phyloP scores from a whole-genome alignment of 495 filamentous ascomycete species.

The Xylaria castorea region DNA sequence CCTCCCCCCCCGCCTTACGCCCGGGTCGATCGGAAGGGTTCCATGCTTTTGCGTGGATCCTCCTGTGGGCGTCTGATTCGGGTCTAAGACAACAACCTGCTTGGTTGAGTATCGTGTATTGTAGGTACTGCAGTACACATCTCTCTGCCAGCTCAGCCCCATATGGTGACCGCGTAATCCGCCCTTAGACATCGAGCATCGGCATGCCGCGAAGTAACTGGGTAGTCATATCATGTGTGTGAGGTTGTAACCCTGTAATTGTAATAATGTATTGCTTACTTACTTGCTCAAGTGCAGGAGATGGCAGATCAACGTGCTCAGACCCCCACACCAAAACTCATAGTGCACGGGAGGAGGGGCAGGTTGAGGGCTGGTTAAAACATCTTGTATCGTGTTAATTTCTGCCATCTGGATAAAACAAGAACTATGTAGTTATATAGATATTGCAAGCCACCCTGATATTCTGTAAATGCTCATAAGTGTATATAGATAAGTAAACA shows the following conservation, averaged over 20 bases:
- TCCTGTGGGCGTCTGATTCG: background rate
- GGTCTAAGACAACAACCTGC: background rate
- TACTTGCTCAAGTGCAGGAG: background rate
- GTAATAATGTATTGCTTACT: constrained; percentile 14
- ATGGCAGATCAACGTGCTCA: background rate
- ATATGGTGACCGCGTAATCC: background rate
- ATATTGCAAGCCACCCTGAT: background rate
- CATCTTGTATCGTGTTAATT: constrained; percentile 6
- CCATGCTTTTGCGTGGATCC: constrained; percentile 10
- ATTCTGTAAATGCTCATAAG: constrained; percentile 19
- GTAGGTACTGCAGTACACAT: background rate
- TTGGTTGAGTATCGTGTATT: background rate
- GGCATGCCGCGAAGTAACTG: background rate
- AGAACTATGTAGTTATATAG: constrained; percentile 19
- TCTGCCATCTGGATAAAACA: constrained; percentile 3
- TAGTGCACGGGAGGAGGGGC: constrained; percentile 1
- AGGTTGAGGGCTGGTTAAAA: background rate
- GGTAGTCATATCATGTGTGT: constrained; percentile 2
- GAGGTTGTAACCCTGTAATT: background rate
- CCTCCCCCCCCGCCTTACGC: background rate
- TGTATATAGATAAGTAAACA: background rate
- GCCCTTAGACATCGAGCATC: background rate
- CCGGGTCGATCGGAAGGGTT: constrained; percentile 14
- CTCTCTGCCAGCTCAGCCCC: background rate
- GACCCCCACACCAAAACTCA: background rate